Conservation (phyloP, 2,329 filamentous ascomycete genomes). For the Aureobasidium pullulans region DNA sequence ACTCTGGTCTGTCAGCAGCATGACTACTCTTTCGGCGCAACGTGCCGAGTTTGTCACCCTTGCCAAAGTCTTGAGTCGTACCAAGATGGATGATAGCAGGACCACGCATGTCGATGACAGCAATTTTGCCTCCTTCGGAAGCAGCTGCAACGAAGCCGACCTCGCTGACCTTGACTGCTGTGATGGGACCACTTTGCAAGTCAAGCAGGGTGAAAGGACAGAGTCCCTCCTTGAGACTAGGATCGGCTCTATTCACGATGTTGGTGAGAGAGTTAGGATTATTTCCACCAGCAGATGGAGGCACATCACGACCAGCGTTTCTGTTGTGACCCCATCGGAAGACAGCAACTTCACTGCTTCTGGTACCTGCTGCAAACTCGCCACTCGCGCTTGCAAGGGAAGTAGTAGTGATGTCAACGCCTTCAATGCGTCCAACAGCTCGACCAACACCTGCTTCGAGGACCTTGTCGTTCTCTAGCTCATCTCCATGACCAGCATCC, state of each 20-base stretch:
- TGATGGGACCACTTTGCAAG: constrained; percentile 75
- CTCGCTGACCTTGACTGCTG: constrained; percentile 75
- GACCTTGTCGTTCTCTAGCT: constrained; percentile 77
- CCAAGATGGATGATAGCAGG: constrained; percentile 75
- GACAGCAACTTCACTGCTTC: constrained; percentile 74
- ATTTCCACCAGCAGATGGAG: constrained; percentile 42
- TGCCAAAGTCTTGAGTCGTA: constrained; percentile 64
- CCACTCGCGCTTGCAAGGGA: constrained; percentile 73
- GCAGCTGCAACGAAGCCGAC: constrained; percentile 86
- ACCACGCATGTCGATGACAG: constrained; percentile 79
- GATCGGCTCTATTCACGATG: constrained; percentile 66
- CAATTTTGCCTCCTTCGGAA: constrained; percentile 73
- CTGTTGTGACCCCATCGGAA: constrained; percentile 84
- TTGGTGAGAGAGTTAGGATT: constrained; percentile 54
- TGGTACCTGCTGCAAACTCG: constrained; percentile 76
- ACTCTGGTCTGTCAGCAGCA: constrained; percentile 52
- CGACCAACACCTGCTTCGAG: constrained; percentile 82
- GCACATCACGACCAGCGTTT: constrained; percentile 56
- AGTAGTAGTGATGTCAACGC: constrained; percentile 70
- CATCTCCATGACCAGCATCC: constrained; percentile 86
- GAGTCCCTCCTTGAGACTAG: constrained; percentile 67
- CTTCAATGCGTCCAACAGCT: constrained; percentile 69
- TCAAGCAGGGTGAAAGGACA: constrained; percentile 75
- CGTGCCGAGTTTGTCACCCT: constrained; percentile 67
- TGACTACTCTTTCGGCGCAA: constrained; percentile 52